Evolutionary conservation across 1,284 basidiomycete species (phyloP), one percentile per base, ranked within the genome.

Genomic region (Heterobasidion annosum): DNA sequence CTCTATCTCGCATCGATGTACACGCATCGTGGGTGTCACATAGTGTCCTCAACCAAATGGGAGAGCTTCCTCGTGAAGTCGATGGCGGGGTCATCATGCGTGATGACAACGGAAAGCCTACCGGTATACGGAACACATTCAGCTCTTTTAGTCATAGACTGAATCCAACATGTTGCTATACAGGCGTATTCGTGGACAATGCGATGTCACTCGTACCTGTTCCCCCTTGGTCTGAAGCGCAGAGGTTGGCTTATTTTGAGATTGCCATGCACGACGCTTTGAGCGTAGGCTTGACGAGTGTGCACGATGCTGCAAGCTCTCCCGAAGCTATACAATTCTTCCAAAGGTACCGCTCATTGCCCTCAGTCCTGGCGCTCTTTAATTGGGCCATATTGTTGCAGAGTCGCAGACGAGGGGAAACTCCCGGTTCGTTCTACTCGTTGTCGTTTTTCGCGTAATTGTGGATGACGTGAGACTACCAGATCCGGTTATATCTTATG

Each of bases 21-120:
- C 93, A 97, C 64, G 92, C 91, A 0, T 70, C 79, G 15, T 97
- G 93, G 93, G 85, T 94, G 4, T 93, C 89, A 8, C 71, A 76
- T 34, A 72, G 78, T 1, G 81, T 90, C 0, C 69, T 95, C 2
- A 76, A 81, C 15, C 63, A 83, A 13, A 76, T 91, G 2, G 18
- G 54, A 2, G 48, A 54, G 25, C 54, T 58, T 10, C 58, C 64
- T 0, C 64, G 73, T 9, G 66, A 76, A 10, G 76, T 92, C 0
- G 77, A 83, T 8, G 93, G 93, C 10, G 93, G 93, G 0, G 68
- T 82, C 32, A 86, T 97, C 52, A 67, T 91, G 5, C 78, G 89
- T 1, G 83, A 87, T 61, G 58, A 63, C 0, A 55, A 72, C 25
- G 89, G 88, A 6, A 73, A 73, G 3, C 87, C 92, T 0, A 93